Base-by-base conservation (phyloP, 2,329 filamentous ascomycete genomes). In the Fusarium metavorans region DNA sequence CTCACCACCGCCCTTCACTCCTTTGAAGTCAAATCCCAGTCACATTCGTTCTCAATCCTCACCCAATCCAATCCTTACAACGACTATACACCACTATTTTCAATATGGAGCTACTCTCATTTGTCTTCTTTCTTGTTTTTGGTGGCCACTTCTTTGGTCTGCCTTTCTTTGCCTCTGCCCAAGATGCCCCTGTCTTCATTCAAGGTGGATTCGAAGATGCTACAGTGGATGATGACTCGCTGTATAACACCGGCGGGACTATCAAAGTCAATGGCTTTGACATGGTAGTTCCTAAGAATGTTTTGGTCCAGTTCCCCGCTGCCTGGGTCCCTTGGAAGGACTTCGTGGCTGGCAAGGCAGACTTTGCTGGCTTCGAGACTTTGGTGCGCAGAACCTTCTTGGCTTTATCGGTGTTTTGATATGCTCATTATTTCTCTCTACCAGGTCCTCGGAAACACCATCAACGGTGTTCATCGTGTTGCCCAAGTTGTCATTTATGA, bases 231-330 rank as follows among this genome's bases (percentile, higher is more conserved):
- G 81, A 82, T 58, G 76, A 80, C 14, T 60, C 54, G n/a, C 70
- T 79, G 2, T 84, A 80, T 79, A 88, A 88, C 72, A 81, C 82
- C 8, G 87, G 86, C 23, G 87, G 87, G 10, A 79, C 79, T 16
- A 83, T 88, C 18, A 77, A 77, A 0, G 83, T 88, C 59, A 86
- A 86, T 56, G 85, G 85, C 0, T 86, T 84, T 73, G 80, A 74
- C 18, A 83, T 88, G 54, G 81, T 77, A 11, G 85, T 88, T 3
- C 87, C 87, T 5, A 83, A 87, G 77, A 88, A 88, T 68, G 71
- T 88, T 27, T 82, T 87, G 10, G 85, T 87, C 5, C 83, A 87
- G 59, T 88, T 88, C 45, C 87, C 64, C 6, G 67, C 67, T 37
- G 64, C 67, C 14, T 67, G 82, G 72, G 81, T 87, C 30, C 85